phyloP scores from a whole-genome alignment of 495 filamentous ascomycete species.

The Cryomyces antarcticus region DNA sequence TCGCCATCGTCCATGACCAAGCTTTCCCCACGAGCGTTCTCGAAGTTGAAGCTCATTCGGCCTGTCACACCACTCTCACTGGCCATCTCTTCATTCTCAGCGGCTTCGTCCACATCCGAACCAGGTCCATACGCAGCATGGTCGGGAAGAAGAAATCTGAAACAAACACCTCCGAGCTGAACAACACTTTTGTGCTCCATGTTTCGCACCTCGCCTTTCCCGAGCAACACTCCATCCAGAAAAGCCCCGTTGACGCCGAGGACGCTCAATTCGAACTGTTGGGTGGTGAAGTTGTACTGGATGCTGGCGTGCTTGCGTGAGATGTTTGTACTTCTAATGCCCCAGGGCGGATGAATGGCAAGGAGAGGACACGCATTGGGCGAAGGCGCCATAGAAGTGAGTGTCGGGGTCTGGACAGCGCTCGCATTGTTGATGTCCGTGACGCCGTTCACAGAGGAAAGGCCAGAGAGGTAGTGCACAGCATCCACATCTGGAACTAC shows the following conservation, averaged over 20 bases:
- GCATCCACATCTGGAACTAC: not conserved
- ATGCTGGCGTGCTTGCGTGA: slow-evolving; percentile 76
- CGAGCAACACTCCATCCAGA: slow-evolving; percentile 50
- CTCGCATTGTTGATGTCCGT: not conserved
- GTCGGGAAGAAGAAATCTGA: slow-evolving; percentile 56
- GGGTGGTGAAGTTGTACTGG: slow-evolving; percentile 51
- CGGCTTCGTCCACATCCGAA: slow-evolving; percentile 46
- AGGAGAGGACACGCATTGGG: slow-evolving; percentile 52
- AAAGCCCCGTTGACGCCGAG: slow-evolving; percentile 76
- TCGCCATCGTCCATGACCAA: slow-evolving; percentile 24
- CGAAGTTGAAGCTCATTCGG: slow-evolving; percentile 44
- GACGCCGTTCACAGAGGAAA: not conserved
- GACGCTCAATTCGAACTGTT: slow-evolving; percentile 59
- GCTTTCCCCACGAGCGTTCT: slow-evolving; percentile 33
- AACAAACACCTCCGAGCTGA: slow-evolving; percentile 58
- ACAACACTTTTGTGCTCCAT: slow-evolving; percentile 54
- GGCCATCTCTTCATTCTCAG: slow-evolving; percentile 31
- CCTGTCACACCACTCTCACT: slow-evolving; percentile 15
- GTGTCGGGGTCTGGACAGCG: slow-evolving; percentile 6
- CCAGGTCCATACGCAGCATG: too few relatives aligned
- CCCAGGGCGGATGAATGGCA: slow-evolving; percentile 50
- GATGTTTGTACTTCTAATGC: slow-evolving; percentile 39
- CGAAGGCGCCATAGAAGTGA: too few relatives aligned
- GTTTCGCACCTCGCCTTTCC: slow-evolving; percentile 36
- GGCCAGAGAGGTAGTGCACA: not conserved